A percentile compares a stretch with the other conserved stretches of the same genome.
These are phyloP conservation scores for Abrus pulchellus DNA, from an alignment of 306 rosid genomes.

Conservation along the genomic window DNA sequence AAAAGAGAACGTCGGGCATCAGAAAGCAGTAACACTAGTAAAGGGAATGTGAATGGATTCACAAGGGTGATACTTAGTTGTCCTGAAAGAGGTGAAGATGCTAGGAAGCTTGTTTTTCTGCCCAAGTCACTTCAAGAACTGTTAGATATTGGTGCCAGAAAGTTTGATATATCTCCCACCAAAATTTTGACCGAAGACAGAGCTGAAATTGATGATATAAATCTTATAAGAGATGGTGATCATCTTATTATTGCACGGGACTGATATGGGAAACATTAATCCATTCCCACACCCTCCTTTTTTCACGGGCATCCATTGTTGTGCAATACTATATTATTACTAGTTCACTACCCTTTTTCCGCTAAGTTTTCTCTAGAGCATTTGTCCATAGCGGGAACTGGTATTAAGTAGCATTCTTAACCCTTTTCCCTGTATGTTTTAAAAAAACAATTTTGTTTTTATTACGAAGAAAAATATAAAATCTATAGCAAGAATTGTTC, in stretches of 20 bases:
- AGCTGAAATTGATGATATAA: slow-evolving; percentile 70
- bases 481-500: no score
- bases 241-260: slow-evolving; percentile 58
- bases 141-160: slow-evolving; percentile 64
- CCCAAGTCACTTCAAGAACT: slow-evolving; percentile 66
- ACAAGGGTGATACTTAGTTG: slow-evolving; percentile 67
- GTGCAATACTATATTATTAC: neutral
- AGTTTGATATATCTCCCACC: slow-evolving; percentile 57
- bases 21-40: slow-evolving; percentile 1
- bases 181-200: slow-evolving; percentile 64
- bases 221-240: slow-evolving; percentile 73
- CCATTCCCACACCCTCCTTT: neutral
- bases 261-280: slow-evolving; percentile 22
- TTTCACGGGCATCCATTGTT: neutral
- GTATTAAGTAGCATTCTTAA: no score
- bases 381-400: no score
- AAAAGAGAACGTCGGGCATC: slow-evolving; percentile 27
- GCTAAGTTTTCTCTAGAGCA: no score
- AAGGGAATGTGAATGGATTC: slow-evolving; percentile 6
- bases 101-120: slow-evolving; percentile 61
- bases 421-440: no score
- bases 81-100: slow-evolving; percentile 59
- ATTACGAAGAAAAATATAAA: no score
- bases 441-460: no score
- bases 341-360: neutral